A percentile compares a stretch with the other conserved stretches of the same genome.
These are phyloP conservation scores for Furcasterigmium furcatum DNA, from an alignment of 2,329 filamentous ascomycete species.

Conservation along the genomic window DNA sequence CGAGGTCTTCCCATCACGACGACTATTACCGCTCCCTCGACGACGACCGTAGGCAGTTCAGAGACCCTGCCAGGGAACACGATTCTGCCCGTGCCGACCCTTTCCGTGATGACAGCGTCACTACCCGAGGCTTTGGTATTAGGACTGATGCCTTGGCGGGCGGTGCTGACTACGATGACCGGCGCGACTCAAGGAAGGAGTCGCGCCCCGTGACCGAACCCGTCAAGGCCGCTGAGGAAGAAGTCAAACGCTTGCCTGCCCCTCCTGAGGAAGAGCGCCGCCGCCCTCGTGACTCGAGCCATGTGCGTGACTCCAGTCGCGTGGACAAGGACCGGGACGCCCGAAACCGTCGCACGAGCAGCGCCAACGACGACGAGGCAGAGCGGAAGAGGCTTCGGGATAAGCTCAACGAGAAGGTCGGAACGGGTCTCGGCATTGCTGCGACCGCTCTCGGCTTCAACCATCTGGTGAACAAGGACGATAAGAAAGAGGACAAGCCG, in stretches of 20 bases:
- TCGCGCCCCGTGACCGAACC: constrained; percentile 18
- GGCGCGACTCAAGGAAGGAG: constrained; percentile 32
- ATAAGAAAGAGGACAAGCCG: constrained; percentile 32
- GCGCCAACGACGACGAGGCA: constrained; percentile 31
- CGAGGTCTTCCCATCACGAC: constrained; percentile 40
- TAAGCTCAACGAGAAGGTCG: constrained; percentile 44
- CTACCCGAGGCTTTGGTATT: constrained; percentile 49
- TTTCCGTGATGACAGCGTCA: constrained; percentile 44
- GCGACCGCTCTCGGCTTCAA: constrained; percentile 44
- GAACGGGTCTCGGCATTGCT: constrained; percentile 43
- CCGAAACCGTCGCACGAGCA: constrained; percentile 20
- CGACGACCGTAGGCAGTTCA: constrained; percentile 40
- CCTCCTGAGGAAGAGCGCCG: constrained; percentile 6
- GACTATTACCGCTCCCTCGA: constrained; percentile 47
- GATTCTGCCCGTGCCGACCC: constrained; percentile 24
- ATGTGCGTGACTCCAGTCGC: constrained; percentile 6
- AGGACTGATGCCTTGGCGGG: constrained; percentile 24
- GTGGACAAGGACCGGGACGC: constrained; percentile 17
- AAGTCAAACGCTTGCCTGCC: constrained; percentile 8
- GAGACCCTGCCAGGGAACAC: constrained; percentile 34
- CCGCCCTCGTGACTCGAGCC: neutral
- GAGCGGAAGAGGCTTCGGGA: constrained; percentile 23
- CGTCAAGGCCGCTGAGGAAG: constrained; percentile 8
- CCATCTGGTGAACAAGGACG: constrained; percentile 29
- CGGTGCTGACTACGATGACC: constrained; percentile 34